Base-by-base conservation (phyloP, 2,329 filamentous ascomycete genomes). In the Ophiostoma quercus region DNA sequence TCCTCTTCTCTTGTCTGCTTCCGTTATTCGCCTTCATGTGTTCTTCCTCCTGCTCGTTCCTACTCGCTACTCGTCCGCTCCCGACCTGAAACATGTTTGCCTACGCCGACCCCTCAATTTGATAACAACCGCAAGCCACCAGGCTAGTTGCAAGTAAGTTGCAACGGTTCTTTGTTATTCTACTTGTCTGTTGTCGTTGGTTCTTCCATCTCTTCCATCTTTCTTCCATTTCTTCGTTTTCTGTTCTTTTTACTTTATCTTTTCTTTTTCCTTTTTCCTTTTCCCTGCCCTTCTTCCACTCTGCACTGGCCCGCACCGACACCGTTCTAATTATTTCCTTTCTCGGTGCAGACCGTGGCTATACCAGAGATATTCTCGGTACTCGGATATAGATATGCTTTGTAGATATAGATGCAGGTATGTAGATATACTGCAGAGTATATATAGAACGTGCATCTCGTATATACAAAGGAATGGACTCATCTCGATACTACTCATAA, bases 71-170 rank as follows among this genome's bases (percentile, higher is more conserved):
- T 41, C 51, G 3, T 25, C 51, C 22, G 11, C 51, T 22, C 25
- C 51, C 51, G 9, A 57, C 51, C 51, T 57, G 51, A 57, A 57
- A 57, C 51, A 25, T 57, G 51, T 57, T 57, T 57, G 51, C 51
- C 51, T 57, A 57, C 51, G 16, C 25, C 25, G 51, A 57, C 51
- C 51, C 51, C 51, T 57, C 51, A 22, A 29, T 57, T 25, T 14
- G 51, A 57, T 57, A 57, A 16, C 51, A 29, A 57, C 51, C 51
- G 16, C 51, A 57, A 16, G 11, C 51, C 51, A 57, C 51, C 51
- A 25, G 34, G 5, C 34, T 16, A 25, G n/a, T 25, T 6, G 34
- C 34, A 34, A 8, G 4, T 34, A 3, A 34, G 43, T 19, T 19
- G 43, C 51, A 57, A 57, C 51, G 51, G 51, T 22, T 12, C 51